phyloP scores from a whole-genome alignment of 805 yeast species.

The Kockiozyma suomiensis region DNA sequence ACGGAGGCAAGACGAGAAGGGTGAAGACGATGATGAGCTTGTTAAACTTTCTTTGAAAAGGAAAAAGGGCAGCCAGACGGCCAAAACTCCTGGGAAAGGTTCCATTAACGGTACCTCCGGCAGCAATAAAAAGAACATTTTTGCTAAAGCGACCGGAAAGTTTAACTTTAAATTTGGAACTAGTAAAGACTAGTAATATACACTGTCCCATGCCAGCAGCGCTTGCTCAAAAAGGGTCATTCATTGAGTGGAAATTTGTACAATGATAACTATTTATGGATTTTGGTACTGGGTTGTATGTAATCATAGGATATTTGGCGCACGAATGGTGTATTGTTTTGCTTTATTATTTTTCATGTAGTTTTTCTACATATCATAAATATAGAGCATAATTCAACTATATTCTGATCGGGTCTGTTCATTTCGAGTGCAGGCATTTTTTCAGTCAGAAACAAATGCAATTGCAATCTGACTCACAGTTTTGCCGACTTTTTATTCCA shows the following conservation, averaged over 20 bases:
- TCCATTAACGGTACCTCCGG: background rate
- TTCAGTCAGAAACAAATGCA: background rate
- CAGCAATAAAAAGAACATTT: constrained; percentile 13
- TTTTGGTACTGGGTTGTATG: background rate
- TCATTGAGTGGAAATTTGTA: background rate
- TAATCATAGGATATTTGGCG: constrained; percentile 14
- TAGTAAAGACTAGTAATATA: background rate
- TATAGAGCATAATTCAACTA: no score
- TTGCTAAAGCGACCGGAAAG: constrained; percentile 19
- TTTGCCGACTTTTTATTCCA: background rate
- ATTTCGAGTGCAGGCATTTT: no score
- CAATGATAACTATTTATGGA: background rate
- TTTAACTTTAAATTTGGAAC: constrained; percentile 15
- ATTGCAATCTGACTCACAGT: background rate
- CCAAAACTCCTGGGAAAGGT: background rate
- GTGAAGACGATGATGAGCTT: constrained; percentile 28
- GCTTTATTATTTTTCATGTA: background rate
- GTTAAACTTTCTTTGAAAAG: constrained; percentile 17
- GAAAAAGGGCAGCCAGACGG: background rate
- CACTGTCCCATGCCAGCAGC: no score
- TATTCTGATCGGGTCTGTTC: no score
- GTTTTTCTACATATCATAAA: no score
- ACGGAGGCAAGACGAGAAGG: constrained; percentile 22
- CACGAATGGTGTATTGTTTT: background rate
- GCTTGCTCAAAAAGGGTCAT: no score